A percentile compares a stretch with the other conserved stretches of the same genome.
Conservation (phyloP, 2,329 filamentous ascomycete species). For the Pseudocercospora musae region DNA sequence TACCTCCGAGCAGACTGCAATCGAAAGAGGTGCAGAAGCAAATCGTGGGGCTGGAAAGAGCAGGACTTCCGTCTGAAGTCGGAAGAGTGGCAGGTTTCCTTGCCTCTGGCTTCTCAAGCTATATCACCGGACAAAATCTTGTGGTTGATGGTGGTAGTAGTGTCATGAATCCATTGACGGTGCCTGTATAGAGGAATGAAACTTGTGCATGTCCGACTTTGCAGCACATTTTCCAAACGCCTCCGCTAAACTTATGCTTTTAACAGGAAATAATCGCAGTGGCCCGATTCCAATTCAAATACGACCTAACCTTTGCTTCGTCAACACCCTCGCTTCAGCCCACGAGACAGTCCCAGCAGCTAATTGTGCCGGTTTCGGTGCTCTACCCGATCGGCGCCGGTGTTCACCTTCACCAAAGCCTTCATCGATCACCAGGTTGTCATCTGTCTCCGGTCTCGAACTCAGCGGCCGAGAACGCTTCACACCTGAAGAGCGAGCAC, state of each 20-base stretch:
- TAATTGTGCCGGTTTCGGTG: background rate
- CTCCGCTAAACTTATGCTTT: background rate
- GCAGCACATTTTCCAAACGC: too few species aligned
- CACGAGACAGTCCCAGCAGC: conserved; percentile 2
- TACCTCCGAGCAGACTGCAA: conserved; percentile 55
- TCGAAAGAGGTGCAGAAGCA: conserved; percentile 49
- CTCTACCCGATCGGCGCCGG: background rate
- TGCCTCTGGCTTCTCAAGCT: conserved; percentile 60
- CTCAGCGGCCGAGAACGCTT: background rate
- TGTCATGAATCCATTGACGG: conserved; percentile 36
- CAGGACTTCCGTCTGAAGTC: conserved; percentile 57
- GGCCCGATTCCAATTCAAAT: background rate
- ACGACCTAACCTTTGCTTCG: background rate
- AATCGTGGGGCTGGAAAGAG: conserved; percentile 57
- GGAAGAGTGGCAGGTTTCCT: conserved; percentile 60
- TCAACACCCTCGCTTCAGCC: background rate
- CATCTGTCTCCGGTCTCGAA: background rate
- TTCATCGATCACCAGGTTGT: background rate
- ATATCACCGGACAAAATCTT: conserved; percentile 60
- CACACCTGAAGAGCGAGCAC: background rate
- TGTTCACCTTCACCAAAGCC: background rate
- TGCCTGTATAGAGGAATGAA: conserved; percentile 24
- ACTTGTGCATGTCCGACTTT: too few species aligned
- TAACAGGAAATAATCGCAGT: background rate
- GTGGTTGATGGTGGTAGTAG: conserved; percentile 59